Evolutionary conservation across 2,329 filamentous ascomycete species (phyloP), one percentile per base, ranked within the genome.

Genomic region (Immersiporthe knoxdaviesiana): DNA sequence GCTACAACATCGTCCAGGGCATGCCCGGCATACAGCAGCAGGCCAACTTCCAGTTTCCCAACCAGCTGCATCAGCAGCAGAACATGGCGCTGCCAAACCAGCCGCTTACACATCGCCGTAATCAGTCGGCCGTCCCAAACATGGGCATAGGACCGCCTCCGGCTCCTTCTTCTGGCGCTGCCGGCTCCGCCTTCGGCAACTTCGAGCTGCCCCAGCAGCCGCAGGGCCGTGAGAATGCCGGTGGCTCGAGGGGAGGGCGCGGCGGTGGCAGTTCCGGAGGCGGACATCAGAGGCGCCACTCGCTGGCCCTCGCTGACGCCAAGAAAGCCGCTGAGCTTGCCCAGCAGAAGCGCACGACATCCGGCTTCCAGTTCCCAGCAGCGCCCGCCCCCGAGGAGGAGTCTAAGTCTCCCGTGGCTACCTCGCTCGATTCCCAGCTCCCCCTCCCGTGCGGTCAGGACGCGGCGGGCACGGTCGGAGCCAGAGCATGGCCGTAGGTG

Each of bases 301-400:
- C 96, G 27, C 85, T 99, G 73, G 96, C 94, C 72, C 84, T 99
- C 73, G 93, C 94, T 50, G 96, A 99, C 81, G 96, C 96, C 63
- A 98, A 97, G 83, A 98, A 97, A 84, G 96, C 96, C 62, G 96
- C 96, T 68, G 96, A 99, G 80, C 83, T 97, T 72, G 96, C 96
- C 63, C 96, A 99, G 82, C 95, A 97, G 84, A 97, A 97, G 83
- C 88, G 94, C 80, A 97, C 95, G 67, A 94, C 94, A 71, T 94
- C 92, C 72, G 94, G 90, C 69, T 99, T 98, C 81, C 94, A 97
- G 78, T 99, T 99, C 79, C 95, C 96, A 21, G 89, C 91, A 66
- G 92, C 94, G 63, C 88, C 87, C 62, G 86, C 90, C 72, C 81
- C 87, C 37, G 86, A 83, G 60, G 84, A 86, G 10, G 84, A 86